A percentile compares a stretch with the other conserved stretches of the same genome.
Evolutionary conservation across 2,329 filamentous ascomycete genomes (phyloP).

Genomic region (Penicillium digitatum): DNA sequence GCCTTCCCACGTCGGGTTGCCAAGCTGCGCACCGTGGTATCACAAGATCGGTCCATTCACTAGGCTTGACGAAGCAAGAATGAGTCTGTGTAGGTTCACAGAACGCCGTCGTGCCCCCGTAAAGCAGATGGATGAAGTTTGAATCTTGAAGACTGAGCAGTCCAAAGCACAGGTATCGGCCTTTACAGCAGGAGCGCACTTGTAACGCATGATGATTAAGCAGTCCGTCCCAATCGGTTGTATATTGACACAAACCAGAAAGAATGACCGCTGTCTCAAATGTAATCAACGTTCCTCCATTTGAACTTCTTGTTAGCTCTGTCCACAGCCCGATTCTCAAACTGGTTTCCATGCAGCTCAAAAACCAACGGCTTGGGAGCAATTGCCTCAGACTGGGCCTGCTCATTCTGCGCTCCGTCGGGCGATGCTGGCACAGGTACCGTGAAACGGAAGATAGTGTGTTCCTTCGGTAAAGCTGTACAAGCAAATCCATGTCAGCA

Average conservation of each 20-base stretch:
- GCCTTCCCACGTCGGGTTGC: background rate
- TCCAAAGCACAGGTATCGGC: background rate
- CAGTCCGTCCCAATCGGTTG: background rate
- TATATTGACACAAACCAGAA: background rate
- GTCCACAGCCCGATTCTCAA: conserved; percentile 76
- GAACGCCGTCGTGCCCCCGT: background rate
- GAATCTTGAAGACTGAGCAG: background rate
- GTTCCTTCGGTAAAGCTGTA: conserved; percentile 76
- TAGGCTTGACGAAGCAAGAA: background rate
- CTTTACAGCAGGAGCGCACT: background rate
- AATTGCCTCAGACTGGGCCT: conserved; percentile 33
- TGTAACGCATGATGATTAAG: background rate
- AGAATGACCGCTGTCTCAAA: conserved; percentile 51
- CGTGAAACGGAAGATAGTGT: conserved; percentile 75
- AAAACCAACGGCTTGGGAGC: conserved; percentile 55
- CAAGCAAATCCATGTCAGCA: background rate
- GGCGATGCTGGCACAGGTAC: conserved; percentile 50
- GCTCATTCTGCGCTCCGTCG: conserved; percentile 14
- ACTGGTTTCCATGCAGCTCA: conserved; percentile 82
- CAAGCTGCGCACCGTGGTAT: background rate
- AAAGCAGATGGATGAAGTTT: too few species aligned
- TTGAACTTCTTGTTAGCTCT: conserved; percentile 91
- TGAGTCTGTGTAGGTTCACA: background rate
- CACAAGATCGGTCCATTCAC: background rate
- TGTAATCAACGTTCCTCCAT: conserved; percentile 68